Conservation (phyloP, 1,284 basidiomycete species). For the Ustilago xerochloae region DNA sequence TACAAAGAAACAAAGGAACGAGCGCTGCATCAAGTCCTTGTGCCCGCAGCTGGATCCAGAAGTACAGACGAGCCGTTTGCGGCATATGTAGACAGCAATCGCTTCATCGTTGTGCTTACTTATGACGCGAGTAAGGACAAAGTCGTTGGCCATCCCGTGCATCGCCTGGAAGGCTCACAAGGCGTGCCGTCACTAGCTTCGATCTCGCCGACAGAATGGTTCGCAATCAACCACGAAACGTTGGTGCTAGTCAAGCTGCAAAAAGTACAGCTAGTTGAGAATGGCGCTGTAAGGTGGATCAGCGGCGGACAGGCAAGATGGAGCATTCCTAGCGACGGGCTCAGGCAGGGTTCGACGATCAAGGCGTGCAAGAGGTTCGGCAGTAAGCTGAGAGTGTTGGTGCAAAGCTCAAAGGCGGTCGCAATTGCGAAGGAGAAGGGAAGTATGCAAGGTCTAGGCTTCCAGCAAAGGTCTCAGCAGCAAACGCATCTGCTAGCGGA, state of each 20-base stretch:
- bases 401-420: constrained; percentile 12
- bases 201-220: constrained; percentile 25
- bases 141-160: constrained; percentile 26
- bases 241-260: constrained; percentile 9
- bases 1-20: constrained; percentile 52
- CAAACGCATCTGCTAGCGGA: background rate
- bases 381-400: constrained; percentile 9
- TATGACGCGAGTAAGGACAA: constrained; percentile 14
- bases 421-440: background rate
- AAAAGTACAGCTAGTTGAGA: constrained; percentile 7
- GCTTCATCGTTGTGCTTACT: constrained; percentile 32
- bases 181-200: constrained; percentile 27
- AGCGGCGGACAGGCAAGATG: background rate
- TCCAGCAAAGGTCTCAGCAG: background rate
- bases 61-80: constrained; percentile 26
- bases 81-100: constrained; percentile 39
- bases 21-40: constrained; percentile 29
- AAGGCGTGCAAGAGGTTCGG: constrained; percentile 12
- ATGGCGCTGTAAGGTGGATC: constrained; percentile 10
- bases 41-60: constrained; percentile 11
- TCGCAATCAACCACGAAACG: constrained; percentile 8
- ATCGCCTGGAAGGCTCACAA: constrained; percentile 8
- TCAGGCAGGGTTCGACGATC: constrained; percentile 2
- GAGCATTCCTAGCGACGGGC: background rate
- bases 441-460: constrained; percentile 31